These are phyloP conservation scores for Erysimum cheiri DNA, from an alignment of 441 rosid genomes.

Conservation along the genomic window DNA sequence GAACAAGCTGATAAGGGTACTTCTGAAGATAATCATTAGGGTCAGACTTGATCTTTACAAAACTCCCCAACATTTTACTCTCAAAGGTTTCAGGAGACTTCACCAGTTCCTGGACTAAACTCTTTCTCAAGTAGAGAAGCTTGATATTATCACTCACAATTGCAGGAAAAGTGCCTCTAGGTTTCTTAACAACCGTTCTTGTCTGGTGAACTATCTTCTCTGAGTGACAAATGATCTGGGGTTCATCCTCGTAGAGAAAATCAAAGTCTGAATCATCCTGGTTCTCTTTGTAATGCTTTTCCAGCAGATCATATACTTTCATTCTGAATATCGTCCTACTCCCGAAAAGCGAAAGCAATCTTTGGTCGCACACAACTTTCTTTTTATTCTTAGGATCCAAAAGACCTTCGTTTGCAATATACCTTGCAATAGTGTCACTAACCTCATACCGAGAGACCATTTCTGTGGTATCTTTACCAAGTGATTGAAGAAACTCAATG, in stretches of 20 bases:
- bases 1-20: constrained; percentile 60
- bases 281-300: constrained; percentile 62
- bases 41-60: constrained; percentile 67
- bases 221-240: constrained; percentile 25
- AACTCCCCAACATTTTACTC: constrained; percentile 57
- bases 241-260: constrained; percentile 55
- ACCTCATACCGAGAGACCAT: constrained; percentile 55
- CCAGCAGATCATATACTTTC: constrained; percentile 56
- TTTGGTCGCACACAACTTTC: constrained; percentile 56
- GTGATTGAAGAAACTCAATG: constrained; percentile 55
- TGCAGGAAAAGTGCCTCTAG: constrained; percentile 56
- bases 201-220: constrained; percentile 41
- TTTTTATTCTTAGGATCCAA: constrained; percentile 51
- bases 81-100: constrained; percentile 54
- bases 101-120: constrained; percentile 55
- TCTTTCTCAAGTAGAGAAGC: constrained; percentile 63
- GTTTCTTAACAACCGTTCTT: constrained; percentile 44
- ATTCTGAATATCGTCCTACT: constrained; percentile 46
- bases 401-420: constrained; percentile 52
- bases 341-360: constrained; percentile 57
- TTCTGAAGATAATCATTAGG: constrained; percentile 65
- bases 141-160: constrained; percentile 59
- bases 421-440: constrained; percentile 47
- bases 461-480: constrained; percentile 52
- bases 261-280: constrained; percentile 55